Percentiles rank a stretch among this genome's conserved stretches.
Conservation (phyloP, 371 early-diverging fungal species). For the Phascolomyces articulosus region DNA sequence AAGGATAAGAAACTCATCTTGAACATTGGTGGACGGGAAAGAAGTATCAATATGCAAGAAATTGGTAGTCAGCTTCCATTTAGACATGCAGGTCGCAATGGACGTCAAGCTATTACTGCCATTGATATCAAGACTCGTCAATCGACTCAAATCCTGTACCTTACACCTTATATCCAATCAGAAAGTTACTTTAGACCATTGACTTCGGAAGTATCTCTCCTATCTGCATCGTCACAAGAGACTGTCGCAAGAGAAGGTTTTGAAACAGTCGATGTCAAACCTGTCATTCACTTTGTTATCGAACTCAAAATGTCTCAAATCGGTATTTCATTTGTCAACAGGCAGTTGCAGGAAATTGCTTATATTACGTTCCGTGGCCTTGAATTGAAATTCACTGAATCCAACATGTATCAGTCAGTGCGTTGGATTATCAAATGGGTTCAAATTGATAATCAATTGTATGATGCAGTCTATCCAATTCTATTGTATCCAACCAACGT, state of each 20-base stretch:
- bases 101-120: constrained; percentile 59
- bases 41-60: constrained; percentile 85
- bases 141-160: constrained; percentile 74
- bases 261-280: constrained; percentile 53
- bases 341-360: constrained; percentile 65
- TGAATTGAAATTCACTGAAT: constrained; percentile 68
- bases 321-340: constrained; percentile 80
- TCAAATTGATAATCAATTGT: constrained; percentile 88
- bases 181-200: constrained; percentile 64
- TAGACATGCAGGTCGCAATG: constrained; percentile 55
- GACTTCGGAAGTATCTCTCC: constrained; percentile 10
- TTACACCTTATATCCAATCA: constrained; percentile 73
- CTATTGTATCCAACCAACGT: constrained; percentile 83
- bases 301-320: constrained; percentile 57
- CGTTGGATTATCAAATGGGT: constrained; percentile 77
- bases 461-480: constrained; percentile 76
- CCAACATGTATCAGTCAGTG: constrained; percentile 66
- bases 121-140: constrained; percentile 89
- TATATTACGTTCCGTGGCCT: constrained; percentile 74
- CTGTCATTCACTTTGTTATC: constrained; percentile 34
- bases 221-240: constrained; percentile 27
- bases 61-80: constrained; percentile 90
- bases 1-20: constrained; percentile 78
- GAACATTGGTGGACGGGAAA: constrained; percentile 70
- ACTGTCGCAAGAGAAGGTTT: constrained; percentile 54